A percentile compares a stretch with the other conserved stretches of the same genome.
These are phyloP conservation scores for Phytophthora tubulina DNA, from an alignment of 352 stramenopile species.

Conservation along the genomic window DNA sequence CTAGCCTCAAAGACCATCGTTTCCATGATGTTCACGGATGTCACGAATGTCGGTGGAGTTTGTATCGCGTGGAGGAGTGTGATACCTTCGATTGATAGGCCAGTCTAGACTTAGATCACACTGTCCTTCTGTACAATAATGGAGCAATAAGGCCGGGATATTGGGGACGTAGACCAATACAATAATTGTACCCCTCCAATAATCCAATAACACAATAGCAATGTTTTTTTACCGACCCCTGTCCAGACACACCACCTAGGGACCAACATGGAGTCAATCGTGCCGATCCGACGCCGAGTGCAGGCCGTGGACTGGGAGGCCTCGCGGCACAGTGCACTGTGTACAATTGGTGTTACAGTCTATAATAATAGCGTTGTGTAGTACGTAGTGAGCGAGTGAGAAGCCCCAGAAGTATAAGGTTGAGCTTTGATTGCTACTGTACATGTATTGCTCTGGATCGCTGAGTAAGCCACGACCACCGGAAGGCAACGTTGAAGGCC, in stretches of 20 bases:
- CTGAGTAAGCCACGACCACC: slow-evolving; percentile 18
- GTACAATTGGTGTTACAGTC: neutral
- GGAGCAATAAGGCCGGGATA: too few species aligned
- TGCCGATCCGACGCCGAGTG: slow-evolving; percentile 1
- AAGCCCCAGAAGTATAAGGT: slow-evolving; percentile 1
- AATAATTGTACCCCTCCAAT: too few species aligned
- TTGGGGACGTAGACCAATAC: too few species aligned
- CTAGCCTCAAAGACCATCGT: too few species aligned
- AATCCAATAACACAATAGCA: too few species aligned
- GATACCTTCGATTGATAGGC: too few species aligned
- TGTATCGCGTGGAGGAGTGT: too few species aligned
- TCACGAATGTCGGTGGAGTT: too few species aligned
- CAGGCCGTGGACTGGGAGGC: slow-evolving; percentile 2
- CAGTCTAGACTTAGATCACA: too few species aligned
- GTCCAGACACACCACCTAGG: slow-evolving; percentile 67
- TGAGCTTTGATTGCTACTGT: slow-evolving; percentile 3
- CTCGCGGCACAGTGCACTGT: neutral
- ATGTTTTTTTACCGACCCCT: too few species aligned
- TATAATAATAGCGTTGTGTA: neutral
- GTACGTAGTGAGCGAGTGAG: neutral
- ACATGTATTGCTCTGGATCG: neutral
- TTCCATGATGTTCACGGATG: too few species aligned
- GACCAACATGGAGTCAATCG: slow-evolving; percentile 24
- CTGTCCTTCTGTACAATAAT: too few species aligned
- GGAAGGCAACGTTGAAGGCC: slow-evolving; percentile 20